phyloP scores from a whole-genome alignment of 129 eudicot species.

The Cynara cardunculus region DNA sequence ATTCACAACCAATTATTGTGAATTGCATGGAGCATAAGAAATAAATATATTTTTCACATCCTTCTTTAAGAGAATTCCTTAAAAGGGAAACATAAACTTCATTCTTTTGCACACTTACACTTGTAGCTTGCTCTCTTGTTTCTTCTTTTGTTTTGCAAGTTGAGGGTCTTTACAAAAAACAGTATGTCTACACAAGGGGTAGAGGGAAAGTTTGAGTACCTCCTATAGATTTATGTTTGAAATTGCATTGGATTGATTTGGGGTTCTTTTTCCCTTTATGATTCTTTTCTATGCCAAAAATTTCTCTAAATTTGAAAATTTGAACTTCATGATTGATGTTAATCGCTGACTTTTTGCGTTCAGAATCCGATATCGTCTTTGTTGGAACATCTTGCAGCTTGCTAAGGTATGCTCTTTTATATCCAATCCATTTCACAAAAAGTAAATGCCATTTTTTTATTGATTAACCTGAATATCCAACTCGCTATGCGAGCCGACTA shows the following conservation, averaged over 20 bases:
- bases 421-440: neutral
- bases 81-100: neutral
- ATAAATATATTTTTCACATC: neutral
- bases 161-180: no score
- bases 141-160: no score
- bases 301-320: neutral
- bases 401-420: slow-evolving; percentile 17
- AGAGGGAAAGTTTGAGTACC: no score
- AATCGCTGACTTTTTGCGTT: neutral
- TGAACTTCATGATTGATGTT: slow-evolving; percentile 8
- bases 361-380: slow-evolving; percentile 18
- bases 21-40: slow-evolving; percentile 6
- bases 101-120: neutral
- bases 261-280: neutral
- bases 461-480: no score
- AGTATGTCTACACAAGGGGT: no score
- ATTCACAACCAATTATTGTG: neutral
- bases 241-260: slow-evolving; percentile 6
- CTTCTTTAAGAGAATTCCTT: neutral
- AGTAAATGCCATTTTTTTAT: neutral
- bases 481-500: no score
- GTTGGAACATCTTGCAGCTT: slow-evolving; percentile 27
- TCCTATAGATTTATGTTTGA: neutral
- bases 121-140: no score
- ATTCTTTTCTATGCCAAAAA: neutral